Base-by-base conservation (phyloP, 164 flowering plant genomes). In the Litsea cubeba region DNA sequence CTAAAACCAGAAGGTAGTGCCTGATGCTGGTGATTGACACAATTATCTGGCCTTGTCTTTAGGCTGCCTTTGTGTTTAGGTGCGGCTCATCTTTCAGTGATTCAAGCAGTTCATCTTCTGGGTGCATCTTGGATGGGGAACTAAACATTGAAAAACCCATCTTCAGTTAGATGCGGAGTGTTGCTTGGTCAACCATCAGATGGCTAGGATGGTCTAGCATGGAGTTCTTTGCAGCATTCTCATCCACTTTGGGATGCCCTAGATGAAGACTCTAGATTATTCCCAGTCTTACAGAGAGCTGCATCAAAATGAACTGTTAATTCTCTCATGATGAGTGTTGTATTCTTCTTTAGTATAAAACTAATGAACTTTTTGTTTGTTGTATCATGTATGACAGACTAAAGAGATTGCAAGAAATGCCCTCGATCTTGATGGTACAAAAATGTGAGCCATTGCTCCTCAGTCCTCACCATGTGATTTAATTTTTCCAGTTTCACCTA, bases 341-440 rank as follows among this genome's bases (percentile, higher is more conserved):
- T 30, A 30, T 5, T 30, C 5, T 30, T 30, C 5, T 30, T 30
- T 40, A 64, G 12, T 26, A 14, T 66, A 15, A 66, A 28, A 30
- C 46, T 66, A 28, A 32, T 68, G 40, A 3, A 35, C 17, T 17
- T 20, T 20, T 32, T 68, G 40, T 40, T n/a, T 46, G 12, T 40
- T 40, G 12, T 46, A 35, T 51, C 18, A 1, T 40, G 3, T 46
- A 35, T 51, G 26, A 1, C 76, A 73, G 76, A 73, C 70, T 25
- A 71, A 66, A 73, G 76, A 65, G 18, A 51, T 66, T 26, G 76
- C 76, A 20, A 66, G 23, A 32, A 65, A 51, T 35, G 50, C 70
- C 11, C 76, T 73, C 25, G 12, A 66, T 7, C 63, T 73, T 10
- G 76, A 73, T 50, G 76, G 76, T 8, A 24, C 69, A 51, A 66